Evolutionary conservation across 2,329 filamentous ascomycete species (phyloP), one percentile per base, ranked within the genome.

Genomic region (Sporothrix phasma): DNA sequence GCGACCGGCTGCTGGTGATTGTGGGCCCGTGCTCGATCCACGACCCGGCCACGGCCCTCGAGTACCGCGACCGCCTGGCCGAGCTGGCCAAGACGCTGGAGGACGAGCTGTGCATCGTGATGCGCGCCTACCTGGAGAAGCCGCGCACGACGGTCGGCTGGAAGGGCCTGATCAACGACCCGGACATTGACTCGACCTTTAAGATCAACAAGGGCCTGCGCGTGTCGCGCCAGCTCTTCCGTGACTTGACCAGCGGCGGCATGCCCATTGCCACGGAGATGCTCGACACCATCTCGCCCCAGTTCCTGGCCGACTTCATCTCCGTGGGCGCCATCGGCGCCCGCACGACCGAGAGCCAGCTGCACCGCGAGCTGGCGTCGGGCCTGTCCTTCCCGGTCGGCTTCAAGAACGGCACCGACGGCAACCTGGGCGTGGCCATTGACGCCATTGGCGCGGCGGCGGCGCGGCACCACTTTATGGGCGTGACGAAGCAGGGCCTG

Each of bases 81-180:
- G 78, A 81, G 62, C 80, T 97, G 56, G 85, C 92, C 66, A 84
- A 89, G 68, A 90, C 88, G 81, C 87, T 97, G 67, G 85, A 87
- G 67, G 81, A 86, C 70, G 92, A 97, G 74, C 83, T 99, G 54
- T 87, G 87, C 75, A 89, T 99, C 75, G 87, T 99, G 73, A 99
- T 99, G 94, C 90, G 94, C 71, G 92, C 92, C 73, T 99, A 99
- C 84, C 88, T 99, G 61, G 94, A 99, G 82, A 99, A 99, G 83
- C 94, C 94, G 47, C 88, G 94, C 67, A 99, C 94, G 59, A 99
- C 94, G 0, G 92, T 99, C 59, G 94, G 94, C 74, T 99, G 94
- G 94, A 99, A 99, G 80, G 94, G 94, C 61, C 82, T 99, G 76
- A 97, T 99, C 83, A 99, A 99, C 78, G 94, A 99, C 76, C 94